Conservation (phyloP, 441 rosid genomes). For the Dalechampia spathulata region DNA sequence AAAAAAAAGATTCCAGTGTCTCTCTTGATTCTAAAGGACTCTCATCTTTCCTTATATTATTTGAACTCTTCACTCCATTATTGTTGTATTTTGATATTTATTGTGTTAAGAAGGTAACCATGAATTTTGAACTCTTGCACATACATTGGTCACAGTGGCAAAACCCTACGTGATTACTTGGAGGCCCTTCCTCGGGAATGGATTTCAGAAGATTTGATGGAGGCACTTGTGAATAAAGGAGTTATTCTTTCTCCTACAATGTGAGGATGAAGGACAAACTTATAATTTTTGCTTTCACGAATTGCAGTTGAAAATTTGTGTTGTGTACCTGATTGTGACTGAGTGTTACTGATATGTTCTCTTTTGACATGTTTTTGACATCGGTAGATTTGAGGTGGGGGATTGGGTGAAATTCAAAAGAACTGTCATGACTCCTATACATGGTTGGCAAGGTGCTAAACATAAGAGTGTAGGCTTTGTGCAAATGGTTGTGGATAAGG, state of each 20-base stretch:
- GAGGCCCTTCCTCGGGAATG: conserved; percentile 99
- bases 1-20: no score
- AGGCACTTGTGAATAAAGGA: conserved; percentile 70
- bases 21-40: no score
- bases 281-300: conserved; percentile 11
- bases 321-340: conserved; percentile 3
- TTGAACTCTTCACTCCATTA: not conserved
- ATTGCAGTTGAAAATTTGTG: conserved; percentile 7
- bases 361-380: conserved; percentile 11
- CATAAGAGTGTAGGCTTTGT: conserved; percentile 98
- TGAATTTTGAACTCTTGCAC: conserved; percentile 10
- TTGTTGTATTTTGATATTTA: not conserved
- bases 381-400: conserved; percentile 79
- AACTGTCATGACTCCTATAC: conserved; percentile 60
- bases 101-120: not conserved
- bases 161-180: conserved; percentile 85
- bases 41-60: no score
- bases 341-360: not conserved
- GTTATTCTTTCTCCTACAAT: conserved; percentile 85
- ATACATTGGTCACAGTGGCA: conserved; percentile 56
- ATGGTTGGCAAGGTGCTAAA: conserved; percentile 97
- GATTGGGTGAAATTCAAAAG: conserved; percentile 98
- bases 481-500: conserved; percentile 72
- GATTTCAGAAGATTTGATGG: conserved; percentile 98
- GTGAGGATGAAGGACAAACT: conserved; percentile 56